phyloP scores from a whole-genome alignment of 2,329 filamentous ascomycete genomes.

The Stagonosporopsis tanaceti region DNA sequence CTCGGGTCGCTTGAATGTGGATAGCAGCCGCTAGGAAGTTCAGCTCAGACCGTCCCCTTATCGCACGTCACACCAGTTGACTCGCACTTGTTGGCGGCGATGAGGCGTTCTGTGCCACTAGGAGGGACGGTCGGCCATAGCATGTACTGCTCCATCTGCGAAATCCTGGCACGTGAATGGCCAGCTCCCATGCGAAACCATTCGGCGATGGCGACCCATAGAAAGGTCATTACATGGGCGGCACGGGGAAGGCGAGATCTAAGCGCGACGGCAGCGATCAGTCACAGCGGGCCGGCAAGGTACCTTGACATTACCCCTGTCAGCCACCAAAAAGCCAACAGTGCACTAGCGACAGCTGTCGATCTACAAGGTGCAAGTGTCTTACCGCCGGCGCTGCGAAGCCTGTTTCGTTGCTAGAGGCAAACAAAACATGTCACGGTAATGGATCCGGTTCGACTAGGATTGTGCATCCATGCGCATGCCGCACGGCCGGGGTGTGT shows the following conservation, averaged over 20 bases:
- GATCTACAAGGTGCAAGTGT: conserved; percentile 29
- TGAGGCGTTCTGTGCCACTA: conserved; percentile 35
- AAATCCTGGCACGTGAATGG: conserved; percentile 10
- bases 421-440: conserved; percentile 25
- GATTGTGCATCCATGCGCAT: conserved; percentile 22
- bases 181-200: not conserved
- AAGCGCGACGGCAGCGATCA: conserved; percentile 19
- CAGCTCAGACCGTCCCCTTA: not conserved
- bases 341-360: conserved; percentile 33
- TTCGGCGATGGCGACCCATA: conserved; percentile 2
- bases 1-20: not conserved
- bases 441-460: conserved; percentile 36
- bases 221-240: conserved; percentile 1
- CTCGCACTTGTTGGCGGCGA: not conserved
- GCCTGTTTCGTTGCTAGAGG: conserved; percentile 24
- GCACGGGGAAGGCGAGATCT: conserved; percentile 16
- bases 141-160: not conserved
- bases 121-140: conserved; percentile 8
- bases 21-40: conserved; percentile 1
- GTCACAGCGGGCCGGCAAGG: conserved; percentile 26
- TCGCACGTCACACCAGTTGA: not conserved
- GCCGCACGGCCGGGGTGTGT: conserved; percentile 25
- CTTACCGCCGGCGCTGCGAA: conserved; percentile 21
- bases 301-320: conserved; percentile 28
- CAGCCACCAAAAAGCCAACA: conserved; percentile 36